phyloP scores from a whole-genome alignment of 768 basidiomycete species.

The Leccinum ochraceum region DNA sequence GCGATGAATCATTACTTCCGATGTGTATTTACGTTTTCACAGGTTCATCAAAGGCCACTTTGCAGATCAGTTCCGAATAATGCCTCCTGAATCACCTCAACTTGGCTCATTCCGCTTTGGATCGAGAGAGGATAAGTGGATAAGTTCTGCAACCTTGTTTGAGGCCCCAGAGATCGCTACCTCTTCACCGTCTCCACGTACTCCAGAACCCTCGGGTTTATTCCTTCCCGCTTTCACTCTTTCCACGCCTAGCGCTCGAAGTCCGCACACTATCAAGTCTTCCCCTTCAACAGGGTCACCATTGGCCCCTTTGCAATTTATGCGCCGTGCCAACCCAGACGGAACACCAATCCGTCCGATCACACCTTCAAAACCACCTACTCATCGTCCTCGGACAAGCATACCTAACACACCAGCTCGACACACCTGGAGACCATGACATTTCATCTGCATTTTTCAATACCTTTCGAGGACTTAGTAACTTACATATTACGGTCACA shows the following conservation, averaged over 20 bases:
- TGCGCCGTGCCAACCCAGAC: constrained; percentile 74
- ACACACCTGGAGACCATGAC: constrained; percentile 67
- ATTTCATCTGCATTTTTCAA: constrained; percentile 18
- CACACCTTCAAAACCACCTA: constrained; percentile 64
- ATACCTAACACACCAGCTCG: constrained; percentile 49
- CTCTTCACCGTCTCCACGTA: constrained; percentile 47
- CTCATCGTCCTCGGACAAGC: constrained; percentile 44
- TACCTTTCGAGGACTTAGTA: constrained; percentile 10
- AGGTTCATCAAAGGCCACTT: constrained; percentile 90
- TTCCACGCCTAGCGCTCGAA: constrained; percentile 46
- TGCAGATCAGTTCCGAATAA: constrained; percentile 76
- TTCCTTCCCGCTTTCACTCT: constrained; percentile 69
- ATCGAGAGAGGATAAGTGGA: constrained; percentile 75
- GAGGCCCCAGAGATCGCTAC: constrained; percentile 48
- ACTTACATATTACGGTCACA: constrained; percentile 17
- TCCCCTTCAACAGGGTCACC: constrained; percentile 71
- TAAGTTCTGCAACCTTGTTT: constrained; percentile 71
- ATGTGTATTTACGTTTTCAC: constrained; percentile 12
- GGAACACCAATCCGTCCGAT: constrained; percentile 50
- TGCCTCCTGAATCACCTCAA: constrained; percentile 61
- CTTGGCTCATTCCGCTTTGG: constrained; percentile 41
- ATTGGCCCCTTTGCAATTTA: constrained; percentile 79
- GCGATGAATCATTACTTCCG: background rate
- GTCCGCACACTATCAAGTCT: constrained; percentile 47
- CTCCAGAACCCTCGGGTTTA: constrained; percentile 64